These are phyloP conservation scores for Boletus sensibilis DNA, from an alignment of 768 basidiomycete genomes.

Conservation along the genomic window DNA sequence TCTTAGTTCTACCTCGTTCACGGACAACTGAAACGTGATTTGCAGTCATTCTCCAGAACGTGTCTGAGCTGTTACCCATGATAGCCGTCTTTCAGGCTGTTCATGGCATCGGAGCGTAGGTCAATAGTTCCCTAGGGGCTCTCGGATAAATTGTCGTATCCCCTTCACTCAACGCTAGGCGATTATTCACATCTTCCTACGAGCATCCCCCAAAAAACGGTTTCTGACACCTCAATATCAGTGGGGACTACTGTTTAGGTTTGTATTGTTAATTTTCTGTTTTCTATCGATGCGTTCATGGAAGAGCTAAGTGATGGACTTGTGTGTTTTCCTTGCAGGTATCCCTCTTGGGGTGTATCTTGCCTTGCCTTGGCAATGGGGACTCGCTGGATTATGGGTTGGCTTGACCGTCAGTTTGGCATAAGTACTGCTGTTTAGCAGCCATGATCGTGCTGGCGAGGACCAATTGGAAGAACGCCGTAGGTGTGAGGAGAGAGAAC, in stretches of 20 bases:
- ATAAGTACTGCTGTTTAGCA: conserved; percentile 20
- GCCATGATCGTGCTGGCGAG: conserved; percentile 20
- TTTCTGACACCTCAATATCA: conserved; percentile 5
- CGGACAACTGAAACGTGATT: not conserved
- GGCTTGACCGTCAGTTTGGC: conserved; percentile 23
- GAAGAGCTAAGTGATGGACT: not conserved
- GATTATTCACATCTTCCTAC: not conserved
- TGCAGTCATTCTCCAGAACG: conserved; percentile 41
- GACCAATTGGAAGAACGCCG: conserved; percentile 16
- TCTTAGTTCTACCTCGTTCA: not conserved
- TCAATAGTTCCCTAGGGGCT: conserved; percentile 15
- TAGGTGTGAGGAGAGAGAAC: not conserved
- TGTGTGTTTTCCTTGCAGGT: conserved; percentile 25
- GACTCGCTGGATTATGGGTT: conserved; percentile 26
- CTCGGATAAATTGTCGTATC: conserved; percentile 23
- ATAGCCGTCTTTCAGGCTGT: conserved; percentile 27
- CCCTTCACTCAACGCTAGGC: conserved; percentile 26
- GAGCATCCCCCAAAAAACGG: not conserved
- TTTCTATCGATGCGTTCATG: not conserved
- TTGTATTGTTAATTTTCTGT: conserved; percentile 1
- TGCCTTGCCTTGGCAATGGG: conserved; percentile 19
- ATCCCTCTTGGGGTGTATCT: conserved; percentile 29
- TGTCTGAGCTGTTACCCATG: conserved; percentile 54
- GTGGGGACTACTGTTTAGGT: conserved; percentile 34
- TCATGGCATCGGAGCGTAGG: conserved; percentile 23